Conservation (phyloP, 257 asterid species). For the Dorcoceras hygrometricum region DNA sequence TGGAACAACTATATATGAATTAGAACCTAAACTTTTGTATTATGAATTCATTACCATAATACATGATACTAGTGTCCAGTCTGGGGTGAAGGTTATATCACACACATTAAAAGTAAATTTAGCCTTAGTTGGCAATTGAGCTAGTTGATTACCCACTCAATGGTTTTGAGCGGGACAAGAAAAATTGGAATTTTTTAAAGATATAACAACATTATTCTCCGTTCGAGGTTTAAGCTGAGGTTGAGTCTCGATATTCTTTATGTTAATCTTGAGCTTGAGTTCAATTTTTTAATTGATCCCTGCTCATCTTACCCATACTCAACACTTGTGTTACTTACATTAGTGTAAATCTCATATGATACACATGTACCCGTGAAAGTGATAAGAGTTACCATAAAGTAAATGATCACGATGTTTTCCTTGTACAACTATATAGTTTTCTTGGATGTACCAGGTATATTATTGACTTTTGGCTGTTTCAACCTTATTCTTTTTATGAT, state of each 20-base stretch:
- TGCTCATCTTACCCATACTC: too few relatives aligned
- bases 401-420: too few relatives aligned
- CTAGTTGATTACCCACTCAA: background rate
- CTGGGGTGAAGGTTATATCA: too few relatives aligned
- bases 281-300: background rate
- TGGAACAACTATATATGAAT: background rate
- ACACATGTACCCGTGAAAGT: too few relatives aligned
- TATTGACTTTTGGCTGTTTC: too few relatives aligned
- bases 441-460: too few relatives aligned
- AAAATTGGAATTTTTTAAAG: background rate
- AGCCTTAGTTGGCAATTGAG: too few relatives aligned
- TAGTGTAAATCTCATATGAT: too few relatives aligned
- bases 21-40: background rate
- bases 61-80: too few relatives aligned
- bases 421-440: too few relatives aligned
- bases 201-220: background rate
- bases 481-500: background rate
- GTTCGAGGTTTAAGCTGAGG: background rate
- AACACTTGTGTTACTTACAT: too few relatives aligned
- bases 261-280: background rate
- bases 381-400: background rate
- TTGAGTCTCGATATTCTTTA: background rate
- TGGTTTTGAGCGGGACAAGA: background rate
- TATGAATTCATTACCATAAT: background rate
- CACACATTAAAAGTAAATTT: too few relatives aligned